Percentiles rank a stretch among this genome's conserved stretches.
Conservation (phyloP, 768 basidiomycete species). For the Cystofilobasidium ferigula region DNA sequence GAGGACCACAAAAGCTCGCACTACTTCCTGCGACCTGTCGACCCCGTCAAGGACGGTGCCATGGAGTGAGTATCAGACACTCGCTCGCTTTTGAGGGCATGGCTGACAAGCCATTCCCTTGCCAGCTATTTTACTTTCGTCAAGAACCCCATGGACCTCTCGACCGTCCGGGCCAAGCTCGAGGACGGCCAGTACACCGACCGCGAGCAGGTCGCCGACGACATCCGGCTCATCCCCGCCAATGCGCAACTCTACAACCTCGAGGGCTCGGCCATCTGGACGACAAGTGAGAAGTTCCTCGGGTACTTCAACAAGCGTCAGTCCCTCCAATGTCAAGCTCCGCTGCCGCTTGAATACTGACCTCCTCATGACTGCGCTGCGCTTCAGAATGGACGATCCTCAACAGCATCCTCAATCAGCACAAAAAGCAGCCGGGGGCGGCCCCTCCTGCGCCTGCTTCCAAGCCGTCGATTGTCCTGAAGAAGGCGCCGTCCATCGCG, state of each 20-base stretch:
- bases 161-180: conserved; percentile 75
- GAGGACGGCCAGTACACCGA: conserved; percentile 75
- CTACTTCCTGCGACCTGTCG: conserved; percentile 80
- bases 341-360: neutral
- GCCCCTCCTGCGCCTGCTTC: conserved; percentile 3
- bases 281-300: conserved; percentile 64
- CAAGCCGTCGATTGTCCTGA: conserved; percentile 24
- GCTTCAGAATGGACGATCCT: conserved; percentile 71
- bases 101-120: conserved; percentile 5
- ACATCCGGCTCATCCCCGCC: conserved; percentile 73
- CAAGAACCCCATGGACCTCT: conserved; percentile 88
- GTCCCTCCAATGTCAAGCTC: conserved; percentile 34
- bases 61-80: conserved; percentile 53
- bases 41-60: conserved; percentile 82
- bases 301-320: conserved; percentile 73
- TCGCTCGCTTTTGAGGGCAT: conserved; percentile 14
- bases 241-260: conserved; percentile 83
- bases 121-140: conserved; percentile 78
- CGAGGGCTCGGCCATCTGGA: conserved; percentile 58
- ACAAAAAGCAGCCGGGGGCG: conserved; percentile 7
- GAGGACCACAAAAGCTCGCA: conserved; percentile 54
- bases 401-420: conserved; percentile 44
- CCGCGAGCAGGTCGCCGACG: conserved; percentile 68
- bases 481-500: conserved; percentile 24
- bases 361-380: neutral